Percentiles rank a stretch among this genome's conserved stretches.
phyloP scores from a whole-genome alignment of 345 rosid species.

The Populus simonii region DNA sequence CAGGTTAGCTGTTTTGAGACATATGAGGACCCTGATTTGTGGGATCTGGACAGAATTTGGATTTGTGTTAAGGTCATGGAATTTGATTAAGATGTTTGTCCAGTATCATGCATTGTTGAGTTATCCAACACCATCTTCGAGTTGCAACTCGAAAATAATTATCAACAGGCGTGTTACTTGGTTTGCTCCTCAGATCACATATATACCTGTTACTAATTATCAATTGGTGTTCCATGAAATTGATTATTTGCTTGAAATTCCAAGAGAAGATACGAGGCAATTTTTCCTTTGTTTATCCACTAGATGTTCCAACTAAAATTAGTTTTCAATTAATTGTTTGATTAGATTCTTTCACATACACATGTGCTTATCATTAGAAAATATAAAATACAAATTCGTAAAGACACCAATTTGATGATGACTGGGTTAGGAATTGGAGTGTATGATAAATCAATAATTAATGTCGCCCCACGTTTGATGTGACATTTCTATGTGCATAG shows the following conservation, averaged over 20 bases:
- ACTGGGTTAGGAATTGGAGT: neutral
- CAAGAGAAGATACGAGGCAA: no score
- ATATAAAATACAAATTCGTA: neutral
- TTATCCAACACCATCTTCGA: no score
- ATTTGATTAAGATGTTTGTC: neutral
- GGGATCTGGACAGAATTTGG: neutral
- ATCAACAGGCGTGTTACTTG: neutral
- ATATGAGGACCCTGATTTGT: constrained; percentile 12
- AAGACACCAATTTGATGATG: neutral
- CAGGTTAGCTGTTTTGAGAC: constrained; percentile 19
- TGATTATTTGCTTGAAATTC: neutral
- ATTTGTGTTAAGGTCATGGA: neutral
- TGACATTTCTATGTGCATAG: neutral
- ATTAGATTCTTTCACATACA: neutral
- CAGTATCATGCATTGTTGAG: neutral
- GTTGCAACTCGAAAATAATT: no score
- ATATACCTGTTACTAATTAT: neutral
- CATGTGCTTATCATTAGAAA: neutral
- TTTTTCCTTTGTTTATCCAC: no score
- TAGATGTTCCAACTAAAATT: no score
- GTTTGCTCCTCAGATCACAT: neutral
- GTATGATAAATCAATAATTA: neutral
- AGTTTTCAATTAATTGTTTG: no score
- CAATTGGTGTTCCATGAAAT: neutral
- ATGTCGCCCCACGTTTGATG: neutral